Evolutionary conservation across 306 rosid genomes (phyloP), one percentile per base, ranked within the genome.

Genomic region (Rosa lucieae): DNA sequence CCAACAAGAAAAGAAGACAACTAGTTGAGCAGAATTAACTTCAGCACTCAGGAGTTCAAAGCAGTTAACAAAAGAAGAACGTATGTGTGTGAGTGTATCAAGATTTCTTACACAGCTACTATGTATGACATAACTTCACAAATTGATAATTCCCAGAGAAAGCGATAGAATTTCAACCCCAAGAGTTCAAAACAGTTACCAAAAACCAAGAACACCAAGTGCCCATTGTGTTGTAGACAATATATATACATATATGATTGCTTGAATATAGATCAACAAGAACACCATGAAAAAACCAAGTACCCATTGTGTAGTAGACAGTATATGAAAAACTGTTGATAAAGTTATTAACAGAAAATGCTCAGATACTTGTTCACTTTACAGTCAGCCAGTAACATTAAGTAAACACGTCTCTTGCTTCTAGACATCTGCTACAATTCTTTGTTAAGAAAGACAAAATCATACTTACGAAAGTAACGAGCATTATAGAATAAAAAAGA

Each of bases 31-130:
- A 81, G 0, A 37, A 20, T 55, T 56, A 67, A 32, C 46, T 10
- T 72, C 18, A 62, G 67, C 55, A 52, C 48, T 40, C 35, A 7
- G 26, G 40, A 81, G 47, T 56, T 32, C 13, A 67, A 70, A 75
- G 62, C 49, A 68, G 23, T 44, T 43, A 43, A 20, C 52, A 58
- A 15, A 75, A 43, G 43, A 61, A 63, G 39, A 26, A 47, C 13
- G 6, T n/a, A 23, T 10, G 29, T 9, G 58, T 51, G 47, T 17
- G 46, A 29, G 23, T 12, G 51, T 39, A 63, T 63, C 62, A 73
- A 44, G 35, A 73, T 13, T 20, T 73, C 51, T 37, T 15, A 73
- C 10, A 72, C 1, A 51, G 32, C 62, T 17, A 15, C 44, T 5
- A 73, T 73, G 77, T 10, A 18, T 40, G 52, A 20, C n/a, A 15